These are phyloP conservation scores for Sugiyamaella japonica DNA, from an alignment of 1,139 yeast species.

Conservation along the genomic window DNA sequence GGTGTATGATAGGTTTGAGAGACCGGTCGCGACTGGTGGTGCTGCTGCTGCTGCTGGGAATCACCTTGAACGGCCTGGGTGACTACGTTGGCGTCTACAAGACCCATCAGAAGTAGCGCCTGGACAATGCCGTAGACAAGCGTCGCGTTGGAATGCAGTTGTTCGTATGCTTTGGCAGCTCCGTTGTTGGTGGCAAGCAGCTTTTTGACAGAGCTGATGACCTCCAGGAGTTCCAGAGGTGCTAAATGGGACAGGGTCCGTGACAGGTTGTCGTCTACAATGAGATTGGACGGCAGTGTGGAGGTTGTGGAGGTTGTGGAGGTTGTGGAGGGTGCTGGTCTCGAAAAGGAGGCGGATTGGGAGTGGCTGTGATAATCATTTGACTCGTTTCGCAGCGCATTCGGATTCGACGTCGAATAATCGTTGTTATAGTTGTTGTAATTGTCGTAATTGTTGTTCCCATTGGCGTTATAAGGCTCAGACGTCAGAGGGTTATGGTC, in stretches of 20 bases:
- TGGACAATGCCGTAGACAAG: slow-evolving; percentile 81
- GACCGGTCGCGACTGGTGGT: slow-evolving; percentile 17
- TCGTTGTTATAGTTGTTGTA: slow-evolving; percentile 6
- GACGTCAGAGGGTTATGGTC: neutral
- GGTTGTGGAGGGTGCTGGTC: neutral
- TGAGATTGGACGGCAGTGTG: slow-evolving; percentile 40
- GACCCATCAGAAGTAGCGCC: slow-evolving; percentile 59
- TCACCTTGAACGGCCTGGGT: slow-evolving; percentile 39
- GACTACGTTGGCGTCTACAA: slow-evolving; percentile 57
- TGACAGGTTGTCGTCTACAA: slow-evolving; percentile 64
- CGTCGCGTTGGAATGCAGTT: slow-evolving; percentile 74
- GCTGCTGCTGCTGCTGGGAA: slow-evolving; percentile 31
- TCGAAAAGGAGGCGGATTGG: neutral
- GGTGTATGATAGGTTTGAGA: slow-evolving; percentile 16
- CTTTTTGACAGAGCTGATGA: slow-evolving; percentile 61
- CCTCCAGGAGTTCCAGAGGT: slow-evolving; percentile 54
- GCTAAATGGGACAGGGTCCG: slow-evolving; percentile 58
- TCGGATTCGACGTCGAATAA: neutral
- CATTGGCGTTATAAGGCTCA: neutral
- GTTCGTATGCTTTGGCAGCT: slow-evolving; percentile 54
- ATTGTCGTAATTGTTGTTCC: slow-evolving; percentile 4
- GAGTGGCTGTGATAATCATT: slow-evolving; percentile 9
- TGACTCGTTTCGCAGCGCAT: slow-evolving; percentile 3
- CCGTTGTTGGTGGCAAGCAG: slow-evolving; percentile 55
- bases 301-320: neutral